A percentile compares a stretch with the other conserved stretches of the same genome.
Evolutionary conservation across 1,284 basidiomycete genomes (phyloP).

Genomic region (Pseudozyma thailandica): DNA sequence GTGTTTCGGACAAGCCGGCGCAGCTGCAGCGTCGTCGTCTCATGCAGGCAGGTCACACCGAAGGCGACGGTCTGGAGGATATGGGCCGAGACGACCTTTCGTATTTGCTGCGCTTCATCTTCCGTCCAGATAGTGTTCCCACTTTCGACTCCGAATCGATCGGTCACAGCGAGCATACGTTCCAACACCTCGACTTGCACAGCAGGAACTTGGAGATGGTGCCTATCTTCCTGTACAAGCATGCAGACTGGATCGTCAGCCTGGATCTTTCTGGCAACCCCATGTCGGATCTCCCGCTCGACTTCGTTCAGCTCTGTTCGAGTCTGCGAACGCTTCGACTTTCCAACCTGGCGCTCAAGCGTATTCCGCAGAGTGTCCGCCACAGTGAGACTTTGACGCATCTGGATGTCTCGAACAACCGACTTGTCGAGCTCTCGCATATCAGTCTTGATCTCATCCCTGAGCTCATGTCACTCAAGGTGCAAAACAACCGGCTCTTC

Average conservation of each 20-base stretch:
- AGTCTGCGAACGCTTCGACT: conserved; percentile 85
- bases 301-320: conserved; percentile 92
- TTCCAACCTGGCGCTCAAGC: conserved; percentile 94
- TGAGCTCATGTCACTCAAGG: conserved; percentile 78
- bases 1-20: conserved; percentile 82
- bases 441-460: conserved; percentile 82
- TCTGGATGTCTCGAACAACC: conserved; percentile 91
- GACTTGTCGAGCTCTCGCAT: conserved; percentile 88
- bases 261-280: conserved; percentile 94
- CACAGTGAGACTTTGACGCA: conserved; percentile 80
- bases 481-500: conserved; percentile 93
- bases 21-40: conserved; percentile 85
- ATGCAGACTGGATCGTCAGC: conserved; percentile 85
- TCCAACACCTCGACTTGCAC: conserved; percentile 85
- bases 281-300: conserved; percentile 93
- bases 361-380: conserved; percentile 85
- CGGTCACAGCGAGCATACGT: conserved; percentile 69
- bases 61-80: conserved; percentile 81
- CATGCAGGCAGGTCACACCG: conserved; percentile 89
- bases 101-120: conserved; percentile 87
- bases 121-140: conserved; percentile 74
- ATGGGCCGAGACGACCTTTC: conserved; percentile 84
- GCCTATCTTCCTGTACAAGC: conserved; percentile 86
- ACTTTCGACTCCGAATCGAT: conserved; percentile 59
- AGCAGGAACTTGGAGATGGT: conserved; percentile 87